Base-by-base conservation (phyloP, 164 flowering plant genomes). In the Piper longum region DNA sequence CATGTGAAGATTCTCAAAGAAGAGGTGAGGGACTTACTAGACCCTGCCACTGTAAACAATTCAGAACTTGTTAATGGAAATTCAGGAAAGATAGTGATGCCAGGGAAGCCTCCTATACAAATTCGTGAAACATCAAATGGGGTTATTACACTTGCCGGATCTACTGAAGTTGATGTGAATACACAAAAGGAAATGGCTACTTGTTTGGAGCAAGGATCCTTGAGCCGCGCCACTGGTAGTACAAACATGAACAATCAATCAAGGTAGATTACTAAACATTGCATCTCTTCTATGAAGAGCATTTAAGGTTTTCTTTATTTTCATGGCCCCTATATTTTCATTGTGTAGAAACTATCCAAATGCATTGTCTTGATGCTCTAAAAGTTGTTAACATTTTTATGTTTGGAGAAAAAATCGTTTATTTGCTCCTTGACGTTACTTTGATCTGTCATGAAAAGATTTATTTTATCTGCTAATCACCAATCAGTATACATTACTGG, bases 191-290 rank as follows among this genome's bases (percentile, higher is more conserved):
- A 95, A 78, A 95, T 91, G 99, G 83, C 93, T 64, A 81, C 90
- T 65, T 91, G 88, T 69, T 77, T 95, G 36, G 97, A 90, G 67
- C 97, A 89, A 80, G 99, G 99, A 62, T 95, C 99, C 48, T 64
- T 89, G 70, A 83, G 84, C 79, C 75, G 97, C 69, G 99, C 99
- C 58, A 95, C 99, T 16, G 96, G 97, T 57, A 95, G 99, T 77
- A 95, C 97, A 64, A 95, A 95, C 77, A 95, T 95, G 99, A 95
- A 95, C 78, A 88, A 87, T 68, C 97, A 95, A 68, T 95, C 99
- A 57, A 95, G 99, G 99, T 91, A 39, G 64, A 39, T 45, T 43
- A 39, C 40, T 17, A 19, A 48, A 19, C 43, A 36, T 5, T 16
- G 62, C 43, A 43, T 56, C 7, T 39, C 5, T 73, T 57, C 41